A percentile compares a stretch with the other conserved stretches of the same genome.
These are phyloP conservation scores for Argentina anserina DNA, from an alignment of 306 rosid genomes.

Conservation along the genomic window DNA sequence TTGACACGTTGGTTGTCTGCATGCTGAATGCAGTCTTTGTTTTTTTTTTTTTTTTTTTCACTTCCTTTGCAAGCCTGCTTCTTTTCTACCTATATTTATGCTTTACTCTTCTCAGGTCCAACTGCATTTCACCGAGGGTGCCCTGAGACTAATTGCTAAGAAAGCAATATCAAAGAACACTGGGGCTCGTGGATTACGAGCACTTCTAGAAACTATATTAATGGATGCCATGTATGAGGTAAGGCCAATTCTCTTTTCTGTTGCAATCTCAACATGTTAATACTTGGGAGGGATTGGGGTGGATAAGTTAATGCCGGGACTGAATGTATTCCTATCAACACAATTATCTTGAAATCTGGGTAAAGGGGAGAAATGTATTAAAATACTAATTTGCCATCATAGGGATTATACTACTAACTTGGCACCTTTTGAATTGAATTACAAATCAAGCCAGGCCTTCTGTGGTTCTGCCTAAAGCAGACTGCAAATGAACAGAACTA, in stretches of 20 bases:
- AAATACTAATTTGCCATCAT: background rate
- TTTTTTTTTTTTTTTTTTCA: slow-evolving; percentile 12
- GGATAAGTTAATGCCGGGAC: background rate
- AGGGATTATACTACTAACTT: background rate
- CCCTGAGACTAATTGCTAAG: slow-evolving; percentile 69
- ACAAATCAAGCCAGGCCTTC: background rate
- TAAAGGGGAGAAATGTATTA: background rate
- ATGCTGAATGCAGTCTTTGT: slow-evolving; percentile 5
- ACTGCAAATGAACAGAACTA: background rate
- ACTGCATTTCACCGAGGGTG: slow-evolving; percentile 62
- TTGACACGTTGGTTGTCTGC: slow-evolving; percentile 7
- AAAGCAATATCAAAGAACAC: slow-evolving; percentile 89
- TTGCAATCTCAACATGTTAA: background rate
- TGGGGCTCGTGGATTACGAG: slow-evolving; percentile 81
- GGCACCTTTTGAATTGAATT: background rate
- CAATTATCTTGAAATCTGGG: background rate
- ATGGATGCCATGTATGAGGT: slow-evolving; percentile 99
- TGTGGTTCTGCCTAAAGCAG: background rate
- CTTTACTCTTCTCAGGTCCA: slow-evolving; percentile 61
- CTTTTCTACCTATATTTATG: slow-evolving; percentile 18
- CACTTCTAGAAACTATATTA: slow-evolving; percentile 74
- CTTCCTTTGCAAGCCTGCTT: slow-evolving; percentile 15
- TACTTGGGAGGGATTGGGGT: background rate
- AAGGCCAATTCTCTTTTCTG: slow-evolving; percentile 23
- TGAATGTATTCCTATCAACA: too few relatives aligned